A percentile compares a stretch with the other conserved stretches of the same genome.
Conservation (phyloP, 2,329 filamentous ascomycete genomes). For the Ceratocystis colombiana region DNA sequence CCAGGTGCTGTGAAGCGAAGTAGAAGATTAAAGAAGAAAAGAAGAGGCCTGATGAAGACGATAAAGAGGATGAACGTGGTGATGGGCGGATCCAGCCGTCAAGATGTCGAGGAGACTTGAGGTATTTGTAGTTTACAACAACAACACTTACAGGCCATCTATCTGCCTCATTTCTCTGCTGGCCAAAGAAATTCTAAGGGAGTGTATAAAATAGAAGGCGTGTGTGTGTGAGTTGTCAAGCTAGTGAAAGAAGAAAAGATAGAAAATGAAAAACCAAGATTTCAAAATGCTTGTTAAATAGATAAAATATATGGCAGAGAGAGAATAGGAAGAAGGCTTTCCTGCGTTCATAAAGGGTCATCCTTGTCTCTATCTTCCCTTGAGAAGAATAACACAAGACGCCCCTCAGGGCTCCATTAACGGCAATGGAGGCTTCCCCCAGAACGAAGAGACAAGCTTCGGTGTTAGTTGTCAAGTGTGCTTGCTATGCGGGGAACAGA, state of each 20-base stretch:
- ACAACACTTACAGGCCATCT: neutral
- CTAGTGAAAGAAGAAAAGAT: neutral
- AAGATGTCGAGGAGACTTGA: slow-evolving; percentile 7
- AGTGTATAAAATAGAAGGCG: neutral
- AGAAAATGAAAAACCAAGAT: neutral
- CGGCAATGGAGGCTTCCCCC: neutral
- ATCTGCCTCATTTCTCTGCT: neutral
- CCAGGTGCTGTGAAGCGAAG: neutral
- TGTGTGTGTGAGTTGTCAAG: neutral
- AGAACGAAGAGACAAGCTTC: neutral
- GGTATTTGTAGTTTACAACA: slow-evolving; percentile 11
- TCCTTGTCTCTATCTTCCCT: slow-evolving; percentile 1
- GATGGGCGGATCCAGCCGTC: neutral
- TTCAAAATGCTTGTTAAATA: neutral
- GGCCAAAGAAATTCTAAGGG: neutral
- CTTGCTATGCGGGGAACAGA: neutral
- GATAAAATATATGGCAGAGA: neutral
- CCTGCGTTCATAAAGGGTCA: neutral
- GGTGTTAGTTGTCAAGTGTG: slow-evolving; percentile 4
- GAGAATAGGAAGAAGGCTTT: neutral
- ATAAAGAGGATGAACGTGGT: neutral
- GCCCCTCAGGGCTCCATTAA: neutral
- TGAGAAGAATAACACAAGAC: neutral
- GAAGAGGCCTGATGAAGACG: neutral
- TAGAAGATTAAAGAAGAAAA: neutral